Base-by-base conservation (phyloP, 179 eudicot species). In the Heliamphora pulchella region DNA sequence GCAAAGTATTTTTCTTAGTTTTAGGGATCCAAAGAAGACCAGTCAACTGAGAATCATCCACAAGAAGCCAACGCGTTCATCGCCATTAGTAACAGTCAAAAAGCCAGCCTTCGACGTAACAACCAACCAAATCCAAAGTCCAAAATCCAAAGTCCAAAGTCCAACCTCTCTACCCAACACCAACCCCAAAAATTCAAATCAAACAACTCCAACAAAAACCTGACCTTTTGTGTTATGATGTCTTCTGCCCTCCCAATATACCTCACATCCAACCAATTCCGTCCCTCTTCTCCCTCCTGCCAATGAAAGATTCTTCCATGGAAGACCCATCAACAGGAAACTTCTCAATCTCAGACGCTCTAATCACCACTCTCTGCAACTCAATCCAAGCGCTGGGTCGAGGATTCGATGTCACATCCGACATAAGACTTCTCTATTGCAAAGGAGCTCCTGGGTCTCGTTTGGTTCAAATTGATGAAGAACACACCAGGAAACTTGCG, bases 381-480 rank as follows among this genome's bases (percentile, higher is more conserved):
- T 90, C 98, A 76, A 90, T 92, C 69, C 93, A 92, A 85, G 98
- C 96, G 2, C 82, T 96, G 68, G 99, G 99, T n/a, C 86, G 98
- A 79, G 99, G 99, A 0, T 96, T 96, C 87, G 99, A 96, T 86
- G 97, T 96, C 18, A 96, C 98, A 0, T 96, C 98, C 68, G 99
- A 96, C 90, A 90, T 96, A 78, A 83, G 98, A 83, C 86, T 96
- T 75, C 78, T 94, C 9, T 96, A 96, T 81, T 96, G 99, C 72
- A 96, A 96, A 87, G 98, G 98, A 0, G 82, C 93, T 11, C 92
- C 91, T 85, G 98, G 96, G 71, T 88, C 90, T 79, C 85, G 94
- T 11, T 87, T 96, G 80, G 86, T 96, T 90, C 88, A 82, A 44
- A 41, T 96, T 58, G 91, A 96, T 85, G 96, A 91, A 65, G 88